Conservation (phyloP, 345 rosid genomes). For the Eucalyptus curtisii region DNA sequence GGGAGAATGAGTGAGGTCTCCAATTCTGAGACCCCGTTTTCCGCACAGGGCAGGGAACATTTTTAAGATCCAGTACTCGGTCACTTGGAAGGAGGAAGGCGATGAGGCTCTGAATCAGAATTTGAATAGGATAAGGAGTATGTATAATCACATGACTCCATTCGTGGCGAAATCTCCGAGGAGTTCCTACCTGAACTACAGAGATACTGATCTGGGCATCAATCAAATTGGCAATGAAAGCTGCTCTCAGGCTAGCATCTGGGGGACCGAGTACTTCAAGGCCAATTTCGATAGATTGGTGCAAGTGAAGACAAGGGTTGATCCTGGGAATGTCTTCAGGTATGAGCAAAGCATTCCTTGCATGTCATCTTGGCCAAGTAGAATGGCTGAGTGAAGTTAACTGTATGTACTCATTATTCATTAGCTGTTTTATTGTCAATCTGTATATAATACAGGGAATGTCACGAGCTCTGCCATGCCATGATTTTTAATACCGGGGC, state of each 20-base stretch:
- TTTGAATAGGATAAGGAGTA: neutral
- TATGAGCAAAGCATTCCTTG: neutral
- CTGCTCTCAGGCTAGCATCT: neutral
- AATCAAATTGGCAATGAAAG: slow-evolving; percentile 8
- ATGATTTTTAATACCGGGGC: too few relatives aligned
- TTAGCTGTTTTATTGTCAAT: neutral
- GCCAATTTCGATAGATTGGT: neutral
- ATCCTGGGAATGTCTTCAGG: neutral
- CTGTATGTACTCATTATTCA: neutral
- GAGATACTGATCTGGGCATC: slow-evolving; percentile 55
- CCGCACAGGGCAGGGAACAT: slow-evolving; percentile 44
- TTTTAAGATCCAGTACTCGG: slow-evolving; percentile 24
- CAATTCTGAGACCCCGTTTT: slow-evolving; percentile 18
- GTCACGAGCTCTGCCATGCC: too few relatives aligned
- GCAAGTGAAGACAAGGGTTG: neutral
- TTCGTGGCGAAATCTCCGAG: slow-evolving; percentile 55
- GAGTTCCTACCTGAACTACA: slow-evolving; percentile 39
- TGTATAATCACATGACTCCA: slow-evolving; percentile 22
- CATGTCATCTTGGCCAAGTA: neutral
- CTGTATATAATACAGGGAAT: neutral
- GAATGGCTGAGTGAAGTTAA: neutral
- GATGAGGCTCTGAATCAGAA: neutral
- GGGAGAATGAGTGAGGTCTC: slow-evolving; percentile 43
- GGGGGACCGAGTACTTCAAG: neutral
- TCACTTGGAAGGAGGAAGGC: slow-evolving; percentile 13